A percentile compares a stretch with the other conserved stretches of the same genome.
These are phyloP conservation scores for Arthroderma uncinatum DNA, from an alignment of 2,329 filamentous ascomycete genomes.

Conservation along the genomic window DNA sequence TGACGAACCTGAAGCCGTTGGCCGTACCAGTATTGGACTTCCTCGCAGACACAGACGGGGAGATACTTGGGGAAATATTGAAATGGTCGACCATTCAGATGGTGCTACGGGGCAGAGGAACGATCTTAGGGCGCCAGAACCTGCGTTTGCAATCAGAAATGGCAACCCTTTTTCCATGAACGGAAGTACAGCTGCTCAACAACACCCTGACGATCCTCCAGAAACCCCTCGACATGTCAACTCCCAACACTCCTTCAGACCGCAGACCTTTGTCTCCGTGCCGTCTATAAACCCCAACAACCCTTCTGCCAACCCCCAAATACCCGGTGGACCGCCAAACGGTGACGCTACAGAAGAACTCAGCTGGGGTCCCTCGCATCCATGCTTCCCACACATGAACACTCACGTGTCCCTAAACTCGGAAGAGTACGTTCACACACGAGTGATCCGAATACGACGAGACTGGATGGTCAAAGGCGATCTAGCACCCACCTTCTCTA, in stretches of 20 bases:
- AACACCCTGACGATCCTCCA: conserved; percentile 13
- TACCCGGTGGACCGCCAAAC: conserved; percentile 21
- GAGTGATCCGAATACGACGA: conserved; percentile 79
- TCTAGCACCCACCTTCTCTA: conserved; percentile 83
- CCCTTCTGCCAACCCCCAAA: conserved; percentile 13
- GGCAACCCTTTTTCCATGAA: conserved; percentile 3
- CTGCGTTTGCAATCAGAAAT: conserved; percentile 1
- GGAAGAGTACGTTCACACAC: conserved; percentile 61
- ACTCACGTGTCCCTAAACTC: conserved; percentile 75
- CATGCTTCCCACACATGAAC: conserved; percentile 88
- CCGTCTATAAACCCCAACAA: conserved; percentile 17
- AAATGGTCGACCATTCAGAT: conserved; percentile 20
- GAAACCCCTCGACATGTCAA: conserved; percentile 29
- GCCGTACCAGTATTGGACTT: conserved; percentile 43
- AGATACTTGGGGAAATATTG: conserved; percentile 17
- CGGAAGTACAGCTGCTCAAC: background rate
- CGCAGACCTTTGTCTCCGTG: conserved; percentile 31
- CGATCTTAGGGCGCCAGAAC: conserved; percentile 23
- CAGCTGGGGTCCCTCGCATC: conserved; percentile 86
- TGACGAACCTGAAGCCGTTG: conserved; percentile 34
- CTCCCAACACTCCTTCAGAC: conserved; percentile 33
- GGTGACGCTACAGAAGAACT: conserved; percentile 49
- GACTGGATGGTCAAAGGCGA: conserved; percentile 90
- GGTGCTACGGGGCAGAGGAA: conserved; percentile 13
- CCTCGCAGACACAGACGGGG: conserved; percentile 35